Evolutionary conservation across 352 stramenopile genomes (phyloP).

Genomic region (Phytophthora sp.): DNA sequence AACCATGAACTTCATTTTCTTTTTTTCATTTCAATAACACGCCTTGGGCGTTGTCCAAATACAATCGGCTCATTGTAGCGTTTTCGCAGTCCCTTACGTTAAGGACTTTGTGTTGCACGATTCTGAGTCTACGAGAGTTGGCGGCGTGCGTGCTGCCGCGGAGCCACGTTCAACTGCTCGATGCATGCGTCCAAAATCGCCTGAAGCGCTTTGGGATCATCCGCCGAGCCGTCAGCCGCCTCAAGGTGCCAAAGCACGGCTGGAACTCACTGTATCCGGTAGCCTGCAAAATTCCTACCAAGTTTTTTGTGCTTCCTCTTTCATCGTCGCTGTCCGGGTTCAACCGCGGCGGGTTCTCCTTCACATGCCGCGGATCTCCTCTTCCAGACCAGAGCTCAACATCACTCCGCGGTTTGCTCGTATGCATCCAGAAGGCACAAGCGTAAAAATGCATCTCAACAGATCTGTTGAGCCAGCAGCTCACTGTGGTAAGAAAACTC

Average conservation of each 20-base stretch:
- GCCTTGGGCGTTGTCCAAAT: too few species aligned
- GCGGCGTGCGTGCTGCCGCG: slow-evolving; percentile 84
- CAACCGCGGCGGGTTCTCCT: slow-evolving; percentile 51
- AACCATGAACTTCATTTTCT: too few species aligned
- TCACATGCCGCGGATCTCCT: slow-evolving; percentile 73
- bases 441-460: slow-evolving; percentile 78
- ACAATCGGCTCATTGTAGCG: too few species aligned
- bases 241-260: slow-evolving; percentile 79
- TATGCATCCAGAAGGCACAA: slow-evolving; percentile 87
- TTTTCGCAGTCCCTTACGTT: slow-evolving; percentile 87
- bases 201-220: slow-evolving; percentile 35
- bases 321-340: slow-evolving; percentile 14
- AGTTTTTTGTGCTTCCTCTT: slow-evolving; percentile 44
- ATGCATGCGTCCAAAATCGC: slow-evolving; percentile 63
- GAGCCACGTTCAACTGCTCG: slow-evolving; percentile 80
- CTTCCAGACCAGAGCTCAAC: slow-evolving; percentile 77
- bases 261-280: slow-evolving; percentile 94
- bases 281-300: slow-evolving; percentile 83
- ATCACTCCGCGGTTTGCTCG: slow-evolving; percentile 77
- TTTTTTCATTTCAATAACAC: too few species aligned
- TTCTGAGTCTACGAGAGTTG: slow-evolving; percentile 91
- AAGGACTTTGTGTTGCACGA: slow-evolving; percentile 87
- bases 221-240: slow-evolving; percentile 17
- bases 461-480: slow-evolving; percentile 61
- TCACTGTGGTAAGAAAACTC: slow-evolving; percentile 86